Evolutionary conservation across 2,329 filamentous ascomycete species (phyloP).

Genomic region (Talaromyces pinophilus): DNA sequence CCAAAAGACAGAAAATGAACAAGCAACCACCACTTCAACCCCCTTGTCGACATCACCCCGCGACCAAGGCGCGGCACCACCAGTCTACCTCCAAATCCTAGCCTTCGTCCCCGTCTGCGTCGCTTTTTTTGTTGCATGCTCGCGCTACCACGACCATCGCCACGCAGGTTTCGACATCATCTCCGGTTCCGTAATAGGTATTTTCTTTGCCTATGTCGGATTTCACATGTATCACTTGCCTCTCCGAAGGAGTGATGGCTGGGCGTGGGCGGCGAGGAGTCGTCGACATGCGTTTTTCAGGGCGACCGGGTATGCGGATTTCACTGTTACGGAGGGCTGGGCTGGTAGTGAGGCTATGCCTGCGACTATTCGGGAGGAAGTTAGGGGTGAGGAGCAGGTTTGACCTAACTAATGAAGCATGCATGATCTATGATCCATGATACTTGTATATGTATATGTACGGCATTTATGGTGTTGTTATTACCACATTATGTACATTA

Average conservation of each 20-base stretch:
- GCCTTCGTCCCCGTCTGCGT: slow-evolving; percentile 70
- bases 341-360: slow-evolving; percentile 23
- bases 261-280: slow-evolving; percentile 83
- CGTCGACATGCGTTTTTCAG: slow-evolving; percentile 66
- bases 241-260: slow-evolving; percentile 75
- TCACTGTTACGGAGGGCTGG: slow-evolving; percentile 35
- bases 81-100: slow-evolving; percentile 73
- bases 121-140: slow-evolving; percentile 79
- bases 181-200: slow-evolving; percentile 78
- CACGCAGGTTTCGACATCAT: slow-evolving; percentile 94
- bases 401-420: not conserved
- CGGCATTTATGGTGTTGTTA: not conserved
- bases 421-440: not conserved
- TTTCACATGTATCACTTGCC: slow-evolving; percentile 88
- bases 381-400: slow-evolving; percentile 6
- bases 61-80: slow-evolving; percentile 76
- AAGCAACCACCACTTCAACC: not conserved
- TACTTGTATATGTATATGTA: not conserved
- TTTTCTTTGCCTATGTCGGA: slow-evolving; percentile 67
- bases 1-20: not conserved
- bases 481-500: not conserved
- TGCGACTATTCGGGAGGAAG: not conserved
- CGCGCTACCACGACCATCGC: slow-evolving; percentile 83
- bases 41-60: slow-evolving; percentile 55
- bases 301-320: slow-evolving; percentile 36